Conservation (phyloP, 768 basidiomycete species). For the Paxillus ammoniavirescens region DNA sequence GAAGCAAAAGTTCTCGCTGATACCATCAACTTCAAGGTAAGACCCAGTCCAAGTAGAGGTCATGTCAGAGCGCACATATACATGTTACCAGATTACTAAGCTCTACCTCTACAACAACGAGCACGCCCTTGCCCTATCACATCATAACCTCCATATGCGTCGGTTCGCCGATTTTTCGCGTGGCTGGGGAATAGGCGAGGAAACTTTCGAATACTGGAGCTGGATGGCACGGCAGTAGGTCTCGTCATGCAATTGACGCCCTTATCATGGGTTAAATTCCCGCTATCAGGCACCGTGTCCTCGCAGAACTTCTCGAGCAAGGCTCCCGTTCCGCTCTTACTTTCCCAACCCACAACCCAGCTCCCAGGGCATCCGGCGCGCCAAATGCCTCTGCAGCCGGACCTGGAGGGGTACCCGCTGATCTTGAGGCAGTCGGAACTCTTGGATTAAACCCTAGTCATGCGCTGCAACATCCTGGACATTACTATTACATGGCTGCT, state of each 20-base stretch:
- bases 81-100: conserved; percentile 67
- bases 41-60: not conserved
- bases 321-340: conserved; percentile 62
- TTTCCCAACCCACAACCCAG: conserved; percentile 59
- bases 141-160: conserved; percentile 83
- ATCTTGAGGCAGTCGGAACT: conserved; percentile 57
- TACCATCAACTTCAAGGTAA: conserved; percentile 86
- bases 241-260: not conserved
- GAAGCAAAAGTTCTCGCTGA: conserved; percentile 97
- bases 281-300: conserved; percentile 68
- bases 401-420: conserved; percentile 31
- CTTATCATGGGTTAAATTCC: not conserved
- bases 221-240: conserved; percentile 92
- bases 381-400: conserved; percentile 19
- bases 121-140: conserved; percentile 72
- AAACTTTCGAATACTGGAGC: conserved; percentile 97
- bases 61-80: not conserved
- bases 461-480: conserved; percentile 83
- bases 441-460: conserved; percentile 78
- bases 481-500: conserved; percentile 87
- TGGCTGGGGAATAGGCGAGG: conserved; percentile 95
- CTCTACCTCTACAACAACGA: conserved; percentile 91
- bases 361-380: conserved; percentile 26
- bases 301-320: conserved; percentile 89
- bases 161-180: conserved; percentile 84